A percentile compares a stretch with the other conserved stretches of the same genome.
Conservation (phyloP, 2,329 filamentous ascomycete genomes). For the Xylariaceae sp. region DNA sequence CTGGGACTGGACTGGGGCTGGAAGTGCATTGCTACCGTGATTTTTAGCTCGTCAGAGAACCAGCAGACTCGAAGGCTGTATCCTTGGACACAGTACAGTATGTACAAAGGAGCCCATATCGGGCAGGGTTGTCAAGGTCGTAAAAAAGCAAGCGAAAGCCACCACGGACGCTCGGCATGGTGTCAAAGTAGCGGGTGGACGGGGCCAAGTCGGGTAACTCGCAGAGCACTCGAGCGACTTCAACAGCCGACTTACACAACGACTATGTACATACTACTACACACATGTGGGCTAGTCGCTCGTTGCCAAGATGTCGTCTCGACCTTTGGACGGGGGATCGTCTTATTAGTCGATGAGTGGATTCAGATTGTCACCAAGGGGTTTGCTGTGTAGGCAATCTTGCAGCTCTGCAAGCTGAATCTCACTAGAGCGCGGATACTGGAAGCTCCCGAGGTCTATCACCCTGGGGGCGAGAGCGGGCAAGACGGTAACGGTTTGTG, state of each 20-base stretch:
- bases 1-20: too few species aligned
- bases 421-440: slow-evolving; percentile 20
- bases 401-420: neutral
- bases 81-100: too few species aligned
- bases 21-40: neutral
- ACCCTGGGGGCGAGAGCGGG: slow-evolving; percentile 6
- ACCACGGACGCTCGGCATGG: slow-evolving; percentile 17
- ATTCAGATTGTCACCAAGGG: too few species aligned
- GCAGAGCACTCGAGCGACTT: too few species aligned
- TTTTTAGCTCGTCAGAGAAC: neutral
- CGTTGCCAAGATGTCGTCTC: too few species aligned
- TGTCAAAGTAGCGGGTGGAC: slow-evolving; percentile 14
- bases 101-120: slow-evolving; percentile 5
- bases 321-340: too few species aligned
- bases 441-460: slow-evolving; percentile 22
- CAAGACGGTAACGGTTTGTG: slow-evolving; percentile 3
- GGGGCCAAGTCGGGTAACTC: too few species aligned
- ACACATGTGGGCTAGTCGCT: too few species aligned
- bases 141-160: slow-evolving; percentile 21
- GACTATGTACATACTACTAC: too few species aligned
- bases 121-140: slow-evolving; percentile 16
- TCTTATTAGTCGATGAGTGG: slow-evolving; percentile 16
- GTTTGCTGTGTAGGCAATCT: too few species aligned
- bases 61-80: too few species aligned
- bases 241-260: too few species aligned